phyloP scores from a whole-genome alignment of 805 yeast genomes.

The Lipomyces sp. region DNA sequence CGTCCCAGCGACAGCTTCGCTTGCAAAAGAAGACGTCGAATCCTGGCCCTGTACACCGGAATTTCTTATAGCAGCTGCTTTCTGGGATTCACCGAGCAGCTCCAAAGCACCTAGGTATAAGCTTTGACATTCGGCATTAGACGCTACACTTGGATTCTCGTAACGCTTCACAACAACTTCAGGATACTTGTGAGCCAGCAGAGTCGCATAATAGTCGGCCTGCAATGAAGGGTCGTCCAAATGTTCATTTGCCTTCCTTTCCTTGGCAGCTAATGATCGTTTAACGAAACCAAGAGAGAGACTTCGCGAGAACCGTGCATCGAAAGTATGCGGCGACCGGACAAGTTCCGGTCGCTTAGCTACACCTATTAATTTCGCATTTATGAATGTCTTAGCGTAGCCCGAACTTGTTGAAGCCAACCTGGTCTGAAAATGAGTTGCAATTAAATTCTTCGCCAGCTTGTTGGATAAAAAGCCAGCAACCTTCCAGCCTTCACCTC shows the following conservation, averaged over 20 bases:
- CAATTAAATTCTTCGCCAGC: not conserved
- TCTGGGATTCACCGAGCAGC: conserved; percentile 67
- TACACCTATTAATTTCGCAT: not conserved
- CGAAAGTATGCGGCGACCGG: not conserved
- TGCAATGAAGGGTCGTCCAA: conserved; percentile 71
- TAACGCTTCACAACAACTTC: conserved; percentile 92
- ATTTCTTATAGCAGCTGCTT: conserved; percentile 70
- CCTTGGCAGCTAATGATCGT: conserved; percentile 60
- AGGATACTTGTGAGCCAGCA: conserved; percentile 85
- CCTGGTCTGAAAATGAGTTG: not conserved
- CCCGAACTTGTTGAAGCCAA: not conserved
- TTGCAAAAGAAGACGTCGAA: conserved; percentile 38
- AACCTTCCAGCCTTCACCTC: not conserved
- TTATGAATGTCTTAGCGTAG: not conserved
- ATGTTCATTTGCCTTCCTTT: conserved; percentile 83
- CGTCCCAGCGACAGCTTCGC: conserved; percentile 14
- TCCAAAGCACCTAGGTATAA: conserved; percentile 80
- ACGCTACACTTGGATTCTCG: conserved; percentile 92
- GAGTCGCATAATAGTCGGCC: conserved; percentile 77
- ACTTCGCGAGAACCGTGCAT: not conserved
- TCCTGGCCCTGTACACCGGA: conserved; percentile 40
- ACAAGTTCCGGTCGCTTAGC: not conserved
- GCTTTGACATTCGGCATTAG: conserved; percentile 75
- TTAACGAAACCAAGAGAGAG: conserved; percentile 3
- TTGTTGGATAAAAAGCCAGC: not conserved